These are phyloP conservation scores for Tephrocybe sp. DNA, from an alignment of 768 basidiomycete genomes.

Conservation along the genomic window DNA sequence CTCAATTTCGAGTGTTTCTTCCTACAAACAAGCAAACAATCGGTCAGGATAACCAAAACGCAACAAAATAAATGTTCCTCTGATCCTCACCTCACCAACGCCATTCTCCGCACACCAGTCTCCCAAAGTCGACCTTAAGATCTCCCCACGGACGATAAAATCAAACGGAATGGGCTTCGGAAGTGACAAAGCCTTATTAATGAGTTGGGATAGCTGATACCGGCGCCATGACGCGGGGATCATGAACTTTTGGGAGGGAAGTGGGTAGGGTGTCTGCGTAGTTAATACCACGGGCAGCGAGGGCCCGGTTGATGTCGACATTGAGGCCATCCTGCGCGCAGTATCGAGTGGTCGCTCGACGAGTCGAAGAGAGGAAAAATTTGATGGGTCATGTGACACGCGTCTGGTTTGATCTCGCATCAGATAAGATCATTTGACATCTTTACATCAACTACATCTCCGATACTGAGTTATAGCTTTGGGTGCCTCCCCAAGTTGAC, in stretches of 20 bases:
- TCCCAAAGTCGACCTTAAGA: constrained; percentile 66
- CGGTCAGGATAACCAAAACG: too few relatives aligned
- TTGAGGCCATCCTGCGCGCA: constrained; percentile 5
- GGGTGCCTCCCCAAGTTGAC: too few relatives aligned
- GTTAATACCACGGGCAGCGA: constrained; percentile 68
- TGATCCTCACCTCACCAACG: constrained; percentile 56
- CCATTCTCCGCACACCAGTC: constrained; percentile 75
- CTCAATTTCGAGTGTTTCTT: constrained; percentile 90
- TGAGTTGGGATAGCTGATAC: constrained; percentile 95
- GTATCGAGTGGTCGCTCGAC: too few relatives aligned
- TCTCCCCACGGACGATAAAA: constrained; percentile 83
- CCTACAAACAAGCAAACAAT: constrained; percentile 37
- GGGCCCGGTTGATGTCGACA: constrained; percentile 10
- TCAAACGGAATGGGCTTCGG: constrained; percentile 85
- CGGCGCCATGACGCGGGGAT: constrained; percentile 88
- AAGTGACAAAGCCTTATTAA: constrained; percentile 88
- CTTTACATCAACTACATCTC: too few relatives aligned
- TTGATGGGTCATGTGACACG: too few relatives aligned
- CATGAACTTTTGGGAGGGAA: constrained; percentile 89
- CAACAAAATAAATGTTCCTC: too few relatives aligned
- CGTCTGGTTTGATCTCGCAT: too few relatives aligned
- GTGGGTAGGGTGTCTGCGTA: constrained; percentile 67
- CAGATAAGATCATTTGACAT: too few relatives aligned
- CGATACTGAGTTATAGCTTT: too few relatives aligned
- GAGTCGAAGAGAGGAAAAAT: too few relatives aligned